phyloP scores from a whole-genome alignment of 208 protist genomes.

The Zelonia costaricensis region DNA sequence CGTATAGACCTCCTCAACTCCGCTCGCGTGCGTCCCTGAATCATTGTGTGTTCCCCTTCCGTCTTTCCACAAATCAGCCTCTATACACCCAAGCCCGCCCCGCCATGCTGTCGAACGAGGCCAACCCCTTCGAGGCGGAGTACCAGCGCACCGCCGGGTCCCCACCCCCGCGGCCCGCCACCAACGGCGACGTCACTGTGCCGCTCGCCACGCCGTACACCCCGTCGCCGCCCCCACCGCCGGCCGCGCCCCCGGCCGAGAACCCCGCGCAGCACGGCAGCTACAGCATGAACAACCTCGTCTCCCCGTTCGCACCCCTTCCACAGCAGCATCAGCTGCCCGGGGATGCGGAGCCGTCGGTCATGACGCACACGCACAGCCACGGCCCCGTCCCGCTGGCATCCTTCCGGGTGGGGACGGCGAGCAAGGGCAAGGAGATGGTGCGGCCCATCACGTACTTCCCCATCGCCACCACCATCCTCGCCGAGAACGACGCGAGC shows the following conservation, averaged over 20 bases:
- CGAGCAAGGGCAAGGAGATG: conserved; percentile 55
- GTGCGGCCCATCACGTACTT: conserved; percentile 78
- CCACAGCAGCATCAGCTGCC: too few relatives aligned
- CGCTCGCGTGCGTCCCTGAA: too few relatives aligned
- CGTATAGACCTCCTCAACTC: too few relatives aligned
- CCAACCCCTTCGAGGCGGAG: conserved; percentile 30
- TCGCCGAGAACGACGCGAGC: conserved; percentile 37
- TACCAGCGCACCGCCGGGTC: conserved; percentile 18
- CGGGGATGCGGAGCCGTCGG: conserved; percentile 2
- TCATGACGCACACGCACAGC: conserved; percentile 5
- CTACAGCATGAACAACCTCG: too few relatives aligned
- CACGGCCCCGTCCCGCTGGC: conserved; percentile 35
- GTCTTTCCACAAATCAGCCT: too few relatives aligned
- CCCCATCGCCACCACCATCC: conserved; percentile 57
- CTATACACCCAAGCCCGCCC: not conserved
- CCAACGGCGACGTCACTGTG: conserved; percentile 2
- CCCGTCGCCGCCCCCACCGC: not conserved
- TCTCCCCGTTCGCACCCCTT: too few relatives aligned
- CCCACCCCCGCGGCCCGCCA: not conserved
- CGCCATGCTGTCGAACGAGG: conserved; percentile 18
- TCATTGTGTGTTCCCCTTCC: too few relatives aligned
- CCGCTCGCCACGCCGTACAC: not conserved
- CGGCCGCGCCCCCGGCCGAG: not conserved
- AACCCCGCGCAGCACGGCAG: too few relatives aligned
- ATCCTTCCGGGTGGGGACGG: conserved; percentile 45